These are phyloP conservation scores for Aureobasidium sp. DNA, from an alignment of 2,329 filamentous ascomycete species.

Conservation along the genomic window DNA sequence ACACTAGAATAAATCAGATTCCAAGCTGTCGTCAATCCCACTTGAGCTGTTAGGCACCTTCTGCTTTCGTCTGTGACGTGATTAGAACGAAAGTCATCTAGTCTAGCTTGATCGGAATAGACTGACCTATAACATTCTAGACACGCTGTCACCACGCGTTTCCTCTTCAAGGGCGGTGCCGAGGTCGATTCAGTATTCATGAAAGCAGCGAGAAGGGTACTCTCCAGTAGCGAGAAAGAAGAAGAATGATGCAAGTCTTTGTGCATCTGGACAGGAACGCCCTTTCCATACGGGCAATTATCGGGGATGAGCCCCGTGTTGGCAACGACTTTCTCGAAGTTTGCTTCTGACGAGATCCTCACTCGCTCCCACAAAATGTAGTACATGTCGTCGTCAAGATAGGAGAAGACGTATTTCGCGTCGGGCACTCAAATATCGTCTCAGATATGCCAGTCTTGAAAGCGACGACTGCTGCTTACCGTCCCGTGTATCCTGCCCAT, in stretches of 20 bases:
- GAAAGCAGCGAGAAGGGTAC: too few species aligned
- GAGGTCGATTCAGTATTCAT: not conserved
- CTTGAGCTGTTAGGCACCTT: not conserved
- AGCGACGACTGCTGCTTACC: too few species aligned
- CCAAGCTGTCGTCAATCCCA: too few species aligned
- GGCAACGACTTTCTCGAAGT: not conserved
- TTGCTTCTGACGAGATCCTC: not conserved
- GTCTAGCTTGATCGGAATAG: not conserved
- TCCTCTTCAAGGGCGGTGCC: not conserved
- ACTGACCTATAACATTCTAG: not conserved
- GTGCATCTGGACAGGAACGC: not conserved
- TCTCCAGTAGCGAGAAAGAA: too few species aligned
- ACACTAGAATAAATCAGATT: not conserved
- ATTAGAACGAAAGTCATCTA: not conserved
- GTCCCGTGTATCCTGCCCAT: too few species aligned
- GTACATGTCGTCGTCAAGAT: too few species aligned
- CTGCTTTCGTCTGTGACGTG: slow-evolving; percentile 5
- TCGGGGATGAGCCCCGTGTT: not conserved
- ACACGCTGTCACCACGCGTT: not conserved
- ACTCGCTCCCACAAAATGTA: too few species aligned
- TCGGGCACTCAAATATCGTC: too few species aligned
- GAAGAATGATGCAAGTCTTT: not conserved
- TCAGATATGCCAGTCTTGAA: too few species aligned
- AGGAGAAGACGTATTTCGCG: too few species aligned
- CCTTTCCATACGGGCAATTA: not conserved